These are phyloP conservation scores for Skeletonema potamos DNA, from an alignment of 108 stramenopile species.

Conservation along the genomic window DNA sequence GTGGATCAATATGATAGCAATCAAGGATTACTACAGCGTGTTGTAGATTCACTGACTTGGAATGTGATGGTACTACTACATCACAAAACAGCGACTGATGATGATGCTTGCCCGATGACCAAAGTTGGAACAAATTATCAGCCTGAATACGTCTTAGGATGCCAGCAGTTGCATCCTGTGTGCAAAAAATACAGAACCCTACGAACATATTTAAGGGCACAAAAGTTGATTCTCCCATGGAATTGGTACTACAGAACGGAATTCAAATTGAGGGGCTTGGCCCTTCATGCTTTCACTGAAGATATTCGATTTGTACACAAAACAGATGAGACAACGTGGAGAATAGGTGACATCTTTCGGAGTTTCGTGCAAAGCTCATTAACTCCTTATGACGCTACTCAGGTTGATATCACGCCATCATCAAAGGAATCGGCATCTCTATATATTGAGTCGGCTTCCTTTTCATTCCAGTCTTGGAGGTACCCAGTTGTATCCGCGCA, in stretches of 20 bases:
- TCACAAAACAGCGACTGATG: not conserved
- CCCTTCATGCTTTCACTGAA: conserved; percentile 10
- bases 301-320: not conserved
- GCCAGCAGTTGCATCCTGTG: conserved; percentile 21
- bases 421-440: conserved; percentile 18
- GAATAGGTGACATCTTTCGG: not conserved
- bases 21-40: not conserved
- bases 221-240: conserved; percentile 24
- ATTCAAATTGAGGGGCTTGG: conserved; percentile 3
- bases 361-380: not conserved
- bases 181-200: conserved; percentile 27
- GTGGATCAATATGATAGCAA: not conserved
- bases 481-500: conserved; percentile 28
- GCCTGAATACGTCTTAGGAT: not conserved
- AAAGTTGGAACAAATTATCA: not conserved
- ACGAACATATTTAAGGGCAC: conserved; percentile 4
- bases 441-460: conserved; percentile 10
- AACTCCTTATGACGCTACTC: not conserved
- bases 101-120: not conserved
- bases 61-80: not conserved
- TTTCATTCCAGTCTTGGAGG: conserved; percentile 33
- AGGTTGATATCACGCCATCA: not conserved
- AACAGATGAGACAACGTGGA: not conserved
- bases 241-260: conserved; percentile 27
- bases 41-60: not conserved